Evolutionary conservation across 805 yeast species (phyloP).

Genomic region (Kuraishia floccosa): DNA sequence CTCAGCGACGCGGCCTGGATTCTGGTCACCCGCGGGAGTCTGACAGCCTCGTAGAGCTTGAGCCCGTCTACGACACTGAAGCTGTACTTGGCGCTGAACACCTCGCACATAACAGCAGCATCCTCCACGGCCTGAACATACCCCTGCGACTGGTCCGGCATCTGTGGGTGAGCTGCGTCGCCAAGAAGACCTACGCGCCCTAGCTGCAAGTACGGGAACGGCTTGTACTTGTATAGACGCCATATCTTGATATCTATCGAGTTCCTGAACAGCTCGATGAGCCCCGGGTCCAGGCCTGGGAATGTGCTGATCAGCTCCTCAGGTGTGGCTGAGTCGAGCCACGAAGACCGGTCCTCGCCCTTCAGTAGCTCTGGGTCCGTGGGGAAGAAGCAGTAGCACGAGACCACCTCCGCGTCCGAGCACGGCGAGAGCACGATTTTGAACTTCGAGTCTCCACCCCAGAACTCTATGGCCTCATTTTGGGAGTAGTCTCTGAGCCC

Average conservation of each 20-base stretch:
- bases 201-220: slow-evolving; percentile 12
- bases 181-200: slow-evolving; percentile 20
- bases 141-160: slow-evolving; percentile 12
- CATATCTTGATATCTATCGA: slow-evolving; percentile 17
- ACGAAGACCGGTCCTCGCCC: slow-evolving; percentile 10
- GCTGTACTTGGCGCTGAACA: slow-evolving; percentile 15
- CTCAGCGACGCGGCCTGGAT: slow-evolving; percentile 19
- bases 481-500: slow-evolving; percentile 13
- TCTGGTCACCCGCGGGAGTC: slow-evolving; percentile 18
- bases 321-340: slow-evolving; percentile 12
- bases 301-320: slow-evolving; percentile 10
- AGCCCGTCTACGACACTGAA: slow-evolving; percentile 12
- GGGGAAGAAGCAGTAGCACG: slow-evolving; percentile 16
- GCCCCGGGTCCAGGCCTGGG: slow-evolving; percentile 11
- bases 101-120: slow-evolving; percentile 14
- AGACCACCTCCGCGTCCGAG: slow-evolving; percentile 11
- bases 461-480: slow-evolving; percentile 15
- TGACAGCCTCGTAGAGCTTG: slow-evolving; percentile 13
- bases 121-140: slow-evolving; percentile 10
- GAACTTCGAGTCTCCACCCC: slow-evolving; percentile 13
- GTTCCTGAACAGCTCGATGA: slow-evolving; percentile 12
- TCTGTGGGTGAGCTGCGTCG: slow-evolving; percentile 23
- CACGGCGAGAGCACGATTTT: slow-evolving; percentile 16
- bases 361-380: too few relatives aligned
- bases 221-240: slow-evolving; percentile 15